Evolutionary conservation across 306 rosid species (phyloP).

Genomic region (Hippophae tibetana): DNA sequence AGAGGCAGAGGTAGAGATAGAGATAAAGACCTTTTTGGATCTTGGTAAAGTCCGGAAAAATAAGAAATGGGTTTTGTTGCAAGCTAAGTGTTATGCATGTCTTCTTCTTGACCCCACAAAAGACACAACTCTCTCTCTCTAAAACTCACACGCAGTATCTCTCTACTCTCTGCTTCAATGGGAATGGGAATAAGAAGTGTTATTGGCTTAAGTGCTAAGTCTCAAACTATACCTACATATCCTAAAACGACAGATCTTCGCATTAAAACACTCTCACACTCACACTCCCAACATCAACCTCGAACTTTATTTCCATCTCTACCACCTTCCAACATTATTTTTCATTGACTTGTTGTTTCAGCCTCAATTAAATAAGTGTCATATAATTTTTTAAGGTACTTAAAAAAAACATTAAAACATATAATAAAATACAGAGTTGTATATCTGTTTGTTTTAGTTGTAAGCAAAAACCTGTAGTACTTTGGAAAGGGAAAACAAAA

Average conservation of each 20-base stretch:
- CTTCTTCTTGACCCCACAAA: slow-evolving; percentile 11
- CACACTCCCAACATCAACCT: slow-evolving; percentile 10
- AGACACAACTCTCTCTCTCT: neutral
- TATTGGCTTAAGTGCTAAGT: slow-evolving; percentile 13
- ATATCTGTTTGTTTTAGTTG: too few relatives aligned
- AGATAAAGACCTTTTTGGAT: slow-evolving; percentile 7
- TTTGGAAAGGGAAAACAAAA: too few relatives aligned
- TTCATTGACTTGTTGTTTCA: neutral
- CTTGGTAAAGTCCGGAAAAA: slow-evolving; percentile 9
- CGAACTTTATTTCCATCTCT: slow-evolving; percentile 12
- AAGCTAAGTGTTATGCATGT: slow-evolving; percentile 22
- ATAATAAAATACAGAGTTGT: too few relatives aligned
- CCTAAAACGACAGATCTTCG: slow-evolving; percentile 15
- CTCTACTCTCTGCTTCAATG: neutral
- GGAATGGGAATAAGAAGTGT: neutral
- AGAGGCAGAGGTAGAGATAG: neutral
- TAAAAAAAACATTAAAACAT: neutral
- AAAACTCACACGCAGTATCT: neutral
- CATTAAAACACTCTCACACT: slow-evolving; percentile 21
- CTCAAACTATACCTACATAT: slow-evolving; percentile 20
- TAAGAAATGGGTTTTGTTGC: slow-evolving; percentile 20
- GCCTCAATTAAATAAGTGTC: too few relatives aligned
- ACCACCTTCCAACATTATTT: slow-evolving; percentile 21
- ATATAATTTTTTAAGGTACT: neutral
- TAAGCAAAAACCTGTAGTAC: too few relatives aligned